phyloP scores from a whole-genome alignment of 1,284 basidiomycete genomes.

The Agaricales sp. region DNA sequence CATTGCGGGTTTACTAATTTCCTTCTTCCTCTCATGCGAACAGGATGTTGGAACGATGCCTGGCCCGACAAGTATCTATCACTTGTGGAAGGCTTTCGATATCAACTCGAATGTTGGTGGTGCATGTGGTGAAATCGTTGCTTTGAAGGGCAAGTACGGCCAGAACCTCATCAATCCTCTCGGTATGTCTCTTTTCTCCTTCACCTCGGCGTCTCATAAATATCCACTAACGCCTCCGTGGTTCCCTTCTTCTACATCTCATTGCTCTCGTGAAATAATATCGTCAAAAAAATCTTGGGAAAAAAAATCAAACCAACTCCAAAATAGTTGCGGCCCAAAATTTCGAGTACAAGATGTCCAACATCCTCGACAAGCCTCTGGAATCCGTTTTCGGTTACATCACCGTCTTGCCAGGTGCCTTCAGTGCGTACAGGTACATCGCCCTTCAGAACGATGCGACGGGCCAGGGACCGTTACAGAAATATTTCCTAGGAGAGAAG shows the following conservation, averaged over 20 bases:
- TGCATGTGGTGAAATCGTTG: slow-evolving; percentile 95
- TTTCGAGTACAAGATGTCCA: slow-evolving; percentile 97
- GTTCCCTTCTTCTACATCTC: too few species aligned
- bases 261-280: too few species aligned
- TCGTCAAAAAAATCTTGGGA: too few species aligned
- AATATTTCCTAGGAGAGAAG: slow-evolving; percentile 93
- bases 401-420: slow-evolving; percentile 87
- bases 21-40: not conserved
- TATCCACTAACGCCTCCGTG: too few species aligned
- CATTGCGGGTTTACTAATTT: not conserved
- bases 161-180: slow-evolving; percentile 75
- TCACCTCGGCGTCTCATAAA: too few species aligned
- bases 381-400: slow-evolving; percentile 88
- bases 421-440: slow-evolving; percentile 87
- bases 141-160: slow-evolving; percentile 79
- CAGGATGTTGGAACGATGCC: slow-evolving; percentile 95
- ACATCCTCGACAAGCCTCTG: slow-evolving; percentile 85
- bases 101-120: slow-evolving; percentile 94
- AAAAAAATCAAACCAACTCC: too few species aligned
- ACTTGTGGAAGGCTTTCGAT: slow-evolving; percentile 96
- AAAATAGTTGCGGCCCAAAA: slow-evolving; percentile 85
- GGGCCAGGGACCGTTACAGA: slow-evolving; percentile 83
- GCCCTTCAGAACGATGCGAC: slow-evolving; percentile 79
- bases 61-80: slow-evolving; percentile 83
- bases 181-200: slow-evolving; percentile 28